Evolutionary conservation across 202 grass and related monocot genomes (phyloP).

Genomic region (Dendrocalamus latiflorus): DNA sequence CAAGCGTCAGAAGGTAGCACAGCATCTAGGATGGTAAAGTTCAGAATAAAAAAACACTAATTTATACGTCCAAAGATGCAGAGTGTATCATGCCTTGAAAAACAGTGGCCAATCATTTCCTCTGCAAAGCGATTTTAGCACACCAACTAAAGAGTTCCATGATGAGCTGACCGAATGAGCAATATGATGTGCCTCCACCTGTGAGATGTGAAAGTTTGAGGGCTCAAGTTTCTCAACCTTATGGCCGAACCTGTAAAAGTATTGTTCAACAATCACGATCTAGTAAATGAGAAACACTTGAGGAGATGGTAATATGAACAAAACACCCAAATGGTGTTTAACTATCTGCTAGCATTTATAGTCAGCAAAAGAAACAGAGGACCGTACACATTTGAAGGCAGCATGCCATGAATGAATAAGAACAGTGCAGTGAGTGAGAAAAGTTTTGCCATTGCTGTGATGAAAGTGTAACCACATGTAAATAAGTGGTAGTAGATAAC

Average conservation of each 20-base stretch:
- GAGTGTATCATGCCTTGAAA: conserved; percentile 45
- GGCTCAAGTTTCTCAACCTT: conserved; percentile 87
- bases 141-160: conserved; percentile 72
- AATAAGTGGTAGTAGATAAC: conserved; percentile 90
- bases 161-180: conserved; percentile 51
- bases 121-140: conserved; percentile 85
- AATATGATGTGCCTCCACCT: conserved; percentile 52
- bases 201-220: conserved; percentile 75
- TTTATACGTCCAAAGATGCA: conserved; percentile 22
- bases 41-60: neutral
- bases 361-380: conserved; percentile 11
- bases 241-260: conserved; percentile 60
- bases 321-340: conserved; percentile 9
- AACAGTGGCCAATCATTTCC: conserved; percentile 88
- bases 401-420: conserved; percentile 84
- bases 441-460: conserved; percentile 83
- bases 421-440: conserved; percentile 66
- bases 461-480: conserved; percentile 79
- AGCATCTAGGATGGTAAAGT: neutral
- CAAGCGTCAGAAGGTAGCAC: neutral
- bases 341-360: conserved; percentile 5
- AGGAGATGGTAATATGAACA: conserved; percentile 18
- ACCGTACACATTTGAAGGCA: conserved; percentile 71
- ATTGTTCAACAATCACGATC: conserved; percentile 18
- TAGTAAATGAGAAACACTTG: neutral